These are phyloP conservation scores for Metschnikowia borealis DNA, from an alignment of 805 yeast genomes.

Conservation along the genomic window DNA sequence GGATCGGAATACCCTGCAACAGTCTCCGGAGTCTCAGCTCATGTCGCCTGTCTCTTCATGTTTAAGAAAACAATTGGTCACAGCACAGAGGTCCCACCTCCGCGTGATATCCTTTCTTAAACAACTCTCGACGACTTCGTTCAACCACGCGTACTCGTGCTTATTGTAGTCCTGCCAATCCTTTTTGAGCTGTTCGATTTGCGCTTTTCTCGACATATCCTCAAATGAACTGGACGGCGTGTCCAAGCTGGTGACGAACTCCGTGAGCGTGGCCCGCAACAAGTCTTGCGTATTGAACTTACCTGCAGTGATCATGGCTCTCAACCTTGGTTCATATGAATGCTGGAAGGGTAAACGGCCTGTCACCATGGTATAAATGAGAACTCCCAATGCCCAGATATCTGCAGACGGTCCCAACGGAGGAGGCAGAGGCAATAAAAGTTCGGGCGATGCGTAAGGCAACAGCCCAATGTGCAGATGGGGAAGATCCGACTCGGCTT, in stretches of 20 bases:
- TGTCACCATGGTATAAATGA: conserved; percentile 65
- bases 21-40: neutral
- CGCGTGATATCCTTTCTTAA: conserved; percentile 47
- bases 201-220: conserved; percentile 11
- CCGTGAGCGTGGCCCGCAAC: conserved; percentile 35
- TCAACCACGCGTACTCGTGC: conserved; percentile 25
- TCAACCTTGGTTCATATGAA: conserved; percentile 73
- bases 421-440: conserved; percentile 59
- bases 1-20: neutral
- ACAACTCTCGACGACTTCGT: conserved; percentile 48
- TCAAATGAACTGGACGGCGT: conserved; percentile 13
- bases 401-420: conserved; percentile 68
- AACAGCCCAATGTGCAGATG: conserved; percentile 80
- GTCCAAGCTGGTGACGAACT: conserved; percentile 23
- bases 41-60: neutral
- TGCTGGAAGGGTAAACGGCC: conserved; percentile 83
- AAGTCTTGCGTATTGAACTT: conserved; percentile 50
- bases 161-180: conserved; percentile 20
- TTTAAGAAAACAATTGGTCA: conserved; percentile 14
- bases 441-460: conserved; percentile 91
- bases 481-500: conserved; percentile 44
- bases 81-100: conserved; percentile 47
- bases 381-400: conserved; percentile 88
- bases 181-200: conserved; percentile 7
- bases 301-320: conserved; percentile 68